Base-by-base conservation (phyloP, 1,139 yeast genomes). In the Pichia sp. region DNA sequence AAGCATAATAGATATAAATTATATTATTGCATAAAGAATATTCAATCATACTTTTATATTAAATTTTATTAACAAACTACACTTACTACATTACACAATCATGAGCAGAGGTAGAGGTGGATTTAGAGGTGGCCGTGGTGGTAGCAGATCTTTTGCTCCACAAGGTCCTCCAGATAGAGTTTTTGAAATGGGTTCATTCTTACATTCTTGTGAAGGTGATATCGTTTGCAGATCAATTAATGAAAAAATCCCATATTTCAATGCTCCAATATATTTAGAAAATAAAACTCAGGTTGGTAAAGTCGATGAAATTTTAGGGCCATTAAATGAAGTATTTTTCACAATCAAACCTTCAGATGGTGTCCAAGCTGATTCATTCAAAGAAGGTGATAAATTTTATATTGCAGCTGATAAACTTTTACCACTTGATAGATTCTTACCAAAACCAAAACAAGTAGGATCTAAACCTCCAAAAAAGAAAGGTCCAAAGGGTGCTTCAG, bases 261-360 rank as follows among this genome's bases (percentile, higher is more conserved):
- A 94, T 70, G 99, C 99, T 28, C 98, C 98, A 64, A 90, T 94
- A 62, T 94, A 84, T 66, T 78, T 92, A 57, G 97, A 92, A 66
- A 92, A 92, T 75, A 84, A 83, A 74, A 85, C 96, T 29, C 94
- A 86, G 63, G 82, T 94, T 45, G 99, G 99, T 59, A 94, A 94
- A 69, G 96, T 94, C 48, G 99, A 94, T 65, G 99, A 94, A 73
- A 92, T 94, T 55, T 75, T 94, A 59, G 99, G 99, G 43, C 97
- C 98, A 45, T 71, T 94, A 64, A 92, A 92, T 65, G 98, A 94
- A 68, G 97, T 92, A 22, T 90, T 77, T 65, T 94, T 94, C 78
- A 94, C 98, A 41, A 81, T 94, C 58, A 92, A 94, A 71, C 92
- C 97, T 50, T 74, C 85, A 43, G 98, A 94, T 63, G 99, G 99